Evolutionary conservation across 2,329 filamentous ascomycete genomes (phyloP).

Genomic region (Pseudopithomyces chartarum): DNA sequence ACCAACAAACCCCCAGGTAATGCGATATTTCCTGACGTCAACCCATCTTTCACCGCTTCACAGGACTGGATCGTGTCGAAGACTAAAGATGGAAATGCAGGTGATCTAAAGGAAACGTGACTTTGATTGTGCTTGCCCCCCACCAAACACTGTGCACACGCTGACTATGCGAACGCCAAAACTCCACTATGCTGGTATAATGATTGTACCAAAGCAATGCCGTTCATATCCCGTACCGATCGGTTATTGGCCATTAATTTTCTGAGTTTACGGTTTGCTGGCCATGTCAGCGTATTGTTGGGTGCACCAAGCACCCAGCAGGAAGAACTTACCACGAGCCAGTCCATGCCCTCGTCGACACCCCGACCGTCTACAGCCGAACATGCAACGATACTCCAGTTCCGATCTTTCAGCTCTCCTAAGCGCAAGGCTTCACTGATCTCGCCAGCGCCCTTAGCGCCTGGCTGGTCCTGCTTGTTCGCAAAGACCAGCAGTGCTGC

Average conservation of each 20-base stretch:
- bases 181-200: conserved; percentile 21
- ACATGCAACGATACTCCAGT: conserved; percentile 99
- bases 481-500: conserved; percentile 93
- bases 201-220: conserved; percentile 5
- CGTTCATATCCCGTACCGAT: conserved; percentile 1
- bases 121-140: background rate
- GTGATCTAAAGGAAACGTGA: background rate
- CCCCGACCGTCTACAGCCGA: conserved; percentile 94
- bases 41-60: no score
- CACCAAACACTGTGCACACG: background rate
- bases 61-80: no score
- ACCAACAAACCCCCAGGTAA: no score
- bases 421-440: conserved; percentile 92
- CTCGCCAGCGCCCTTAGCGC: conserved; percentile 93
- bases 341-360: conserved; percentile 98
- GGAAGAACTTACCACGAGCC: conserved; percentile 76
- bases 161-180: conserved; percentile 14
- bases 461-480: conserved; percentile 98
- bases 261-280: conserved; percentile 27
- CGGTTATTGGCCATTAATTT: conserved; percentile 1
- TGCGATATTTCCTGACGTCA: no score
- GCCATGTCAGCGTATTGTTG: conserved; percentile 6
- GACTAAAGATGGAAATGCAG: no score
- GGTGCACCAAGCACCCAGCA: background rate
- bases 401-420: conserved; percentile 90